Conservation (phyloP, 192 early-diverging fungal genomes). For the Gaertneriomyces sp. region DNA sequence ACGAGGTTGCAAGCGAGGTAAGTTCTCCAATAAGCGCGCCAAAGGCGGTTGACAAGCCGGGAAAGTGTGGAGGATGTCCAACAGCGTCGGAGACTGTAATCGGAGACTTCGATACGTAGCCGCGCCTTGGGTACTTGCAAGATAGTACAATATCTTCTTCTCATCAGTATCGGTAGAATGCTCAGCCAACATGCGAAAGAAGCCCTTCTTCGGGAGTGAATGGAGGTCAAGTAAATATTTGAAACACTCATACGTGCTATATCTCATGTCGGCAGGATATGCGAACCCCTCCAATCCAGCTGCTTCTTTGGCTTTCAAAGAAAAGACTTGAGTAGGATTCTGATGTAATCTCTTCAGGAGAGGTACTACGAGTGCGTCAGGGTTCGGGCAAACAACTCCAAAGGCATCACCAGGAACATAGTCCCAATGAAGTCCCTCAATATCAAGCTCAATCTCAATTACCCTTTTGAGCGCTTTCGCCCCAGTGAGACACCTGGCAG, state of each 20-base stretch:
- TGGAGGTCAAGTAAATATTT: constrained; percentile 73
- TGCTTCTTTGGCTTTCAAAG: constrained; percentile 28
- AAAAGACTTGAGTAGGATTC: constrained; percentile 37
- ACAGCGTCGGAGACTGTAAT: constrained; percentile 64
- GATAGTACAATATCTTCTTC: constrained; percentile 70
- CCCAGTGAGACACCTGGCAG: constrained; percentile 58
- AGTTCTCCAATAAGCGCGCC: constrained; percentile 67
- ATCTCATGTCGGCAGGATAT: constrained; percentile 20
- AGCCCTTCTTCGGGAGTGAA: constrained; percentile 69
- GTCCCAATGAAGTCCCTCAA: constrained; percentile 34
- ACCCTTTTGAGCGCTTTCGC: constrained; percentile 67
- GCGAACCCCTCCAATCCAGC: constrained; percentile 13
- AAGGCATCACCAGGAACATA: constrained; percentile 80
- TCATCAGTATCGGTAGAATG: constrained; percentile 65
- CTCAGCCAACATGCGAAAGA: constrained; percentile 80
- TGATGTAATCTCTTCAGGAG: constrained; percentile 61
- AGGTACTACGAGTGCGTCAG: constrained; percentile 63
- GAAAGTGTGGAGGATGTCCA: constrained; percentile 80
- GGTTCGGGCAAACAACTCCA: constrained; percentile 84
- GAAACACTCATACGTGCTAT: constrained; percentile 60
- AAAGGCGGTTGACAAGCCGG: constrained; percentile 69
- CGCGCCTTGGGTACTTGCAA: constrained; percentile 74
- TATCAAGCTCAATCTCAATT: constrained; percentile 41
- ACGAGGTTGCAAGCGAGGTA: constrained; percentile 77
- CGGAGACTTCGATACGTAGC: constrained; percentile 65